These are phyloP conservation scores for Tephrocybe sp. DNA, from an alignment of 768 basidiomycete species.

Conservation along the genomic window DNA sequence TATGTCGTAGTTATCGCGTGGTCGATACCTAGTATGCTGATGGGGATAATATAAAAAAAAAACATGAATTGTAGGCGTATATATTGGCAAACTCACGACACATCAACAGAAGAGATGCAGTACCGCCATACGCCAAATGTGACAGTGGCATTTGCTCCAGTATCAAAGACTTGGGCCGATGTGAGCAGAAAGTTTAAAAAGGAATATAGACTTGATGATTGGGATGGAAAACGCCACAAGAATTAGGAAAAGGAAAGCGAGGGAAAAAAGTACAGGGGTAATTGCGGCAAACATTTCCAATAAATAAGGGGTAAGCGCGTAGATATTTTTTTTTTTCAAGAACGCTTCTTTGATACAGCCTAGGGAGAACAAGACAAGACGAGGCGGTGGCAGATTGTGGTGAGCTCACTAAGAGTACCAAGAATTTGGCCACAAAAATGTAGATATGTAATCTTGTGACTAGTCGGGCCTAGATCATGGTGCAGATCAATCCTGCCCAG, in stretches of 20 bases:
- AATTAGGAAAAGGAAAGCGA: slow-evolving; percentile 59
- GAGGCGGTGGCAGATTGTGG: neutral
- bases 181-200: slow-evolving; percentile 46
- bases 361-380: too few relatives aligned
- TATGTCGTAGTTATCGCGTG: slow-evolving; percentile 21
- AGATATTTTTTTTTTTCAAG: too few relatives aligned
- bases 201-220: slow-evolving; percentile 52
- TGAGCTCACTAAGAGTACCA: neutral
- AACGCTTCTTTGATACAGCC: too few relatives aligned
- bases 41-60: slow-evolving; percentile 10
- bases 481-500: neutral
- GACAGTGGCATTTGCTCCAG: slow-evolving; percentile 34
- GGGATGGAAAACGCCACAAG: slow-evolving; percentile 62
- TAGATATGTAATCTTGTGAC: neutral
- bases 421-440: neutral
- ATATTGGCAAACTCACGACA: slow-evolving; percentile 29
- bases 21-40: slow-evolving; percentile 42
- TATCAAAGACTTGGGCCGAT: slow-evolving; percentile 26
- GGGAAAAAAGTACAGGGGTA: slow-evolving; percentile 41
- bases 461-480: neutral
- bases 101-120: slow-evolving; percentile 45
- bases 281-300: slow-evolving; percentile 26
- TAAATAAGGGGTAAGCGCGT: too few relatives aligned
- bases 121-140: slow-evolving; percentile 66
- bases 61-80: slow-evolving; percentile 13